Evolutionary conservation across 2,329 filamentous ascomycete genomes (phyloP).

Genomic region (Aspergillus carbonarius): DNA sequence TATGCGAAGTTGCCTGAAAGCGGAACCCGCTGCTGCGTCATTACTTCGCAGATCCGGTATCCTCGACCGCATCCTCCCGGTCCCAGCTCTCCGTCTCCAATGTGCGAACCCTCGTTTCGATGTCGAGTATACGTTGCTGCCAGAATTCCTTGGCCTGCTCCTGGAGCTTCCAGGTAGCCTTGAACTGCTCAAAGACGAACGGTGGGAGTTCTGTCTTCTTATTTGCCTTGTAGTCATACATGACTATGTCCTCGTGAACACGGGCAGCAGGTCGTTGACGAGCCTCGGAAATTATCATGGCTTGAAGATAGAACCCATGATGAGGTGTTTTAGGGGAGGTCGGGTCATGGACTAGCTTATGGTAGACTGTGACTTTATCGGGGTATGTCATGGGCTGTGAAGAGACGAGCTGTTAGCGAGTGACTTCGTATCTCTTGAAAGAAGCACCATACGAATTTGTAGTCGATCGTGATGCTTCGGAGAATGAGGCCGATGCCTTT

Average conservation of each 20-base stretch:
- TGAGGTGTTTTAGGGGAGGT: conserved; percentile 36
- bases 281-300: conserved; percentile 70
- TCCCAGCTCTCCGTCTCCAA: conserved; percentile 77
- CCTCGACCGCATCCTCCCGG: conserved; percentile 67
- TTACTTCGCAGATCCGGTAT: conserved; percentile 53
- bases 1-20: background rate
- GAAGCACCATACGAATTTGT: conserved; percentile 70
- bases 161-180: conserved; percentile 60
- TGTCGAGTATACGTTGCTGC: conserved; percentile 52
- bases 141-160: conserved; percentile 57
- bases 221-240: conserved; percentile 69
- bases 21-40: conserved; percentile 2
- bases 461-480: conserved; percentile 76
- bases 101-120: conserved; percentile 58
- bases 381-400: conserved; percentile 78
- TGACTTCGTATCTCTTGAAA: background rate
- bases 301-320: conserved; percentile 50
- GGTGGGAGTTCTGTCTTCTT: conserved; percentile 57
- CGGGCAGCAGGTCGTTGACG: conserved; percentile 71
- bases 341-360: conserved; percentile 64
- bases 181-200: conserved; percentile 64
- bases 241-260: conserved; percentile 73
- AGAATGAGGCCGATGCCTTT: conserved; percentile 71
- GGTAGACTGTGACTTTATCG: conserved; percentile 78
- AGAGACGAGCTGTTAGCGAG: conserved; percentile 7